phyloP scores from a whole-genome alignment of 306 rosid species.

The Dicorynia guianensis region DNA sequence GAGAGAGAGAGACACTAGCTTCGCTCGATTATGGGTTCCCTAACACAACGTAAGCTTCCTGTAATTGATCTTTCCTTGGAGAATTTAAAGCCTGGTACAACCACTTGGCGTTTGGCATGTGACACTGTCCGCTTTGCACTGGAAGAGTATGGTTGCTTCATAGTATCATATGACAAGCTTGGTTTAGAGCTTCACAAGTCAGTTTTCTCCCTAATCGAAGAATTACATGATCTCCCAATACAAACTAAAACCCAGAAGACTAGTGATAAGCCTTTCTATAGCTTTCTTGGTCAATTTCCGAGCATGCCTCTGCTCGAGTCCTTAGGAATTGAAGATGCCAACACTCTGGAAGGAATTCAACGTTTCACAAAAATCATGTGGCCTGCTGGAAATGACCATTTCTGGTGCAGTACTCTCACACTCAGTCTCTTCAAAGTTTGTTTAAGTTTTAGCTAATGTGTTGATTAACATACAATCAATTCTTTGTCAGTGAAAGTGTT shows the following conservation, averaged over 20 bases:
- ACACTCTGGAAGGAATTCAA: conserved; percentile 35
- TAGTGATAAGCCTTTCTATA: conserved; percentile 48
- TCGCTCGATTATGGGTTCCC: conserved; percentile 39
- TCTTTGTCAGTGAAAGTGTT: conserved; percentile 31
- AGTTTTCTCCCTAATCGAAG: conserved; percentile 25
- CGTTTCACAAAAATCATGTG: conserved; percentile 47
- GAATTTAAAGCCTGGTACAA: conserved; percentile 43
- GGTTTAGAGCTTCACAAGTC: conserved; percentile 39
- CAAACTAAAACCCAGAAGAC: conserved; percentile 41
- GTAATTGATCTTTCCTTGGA: conserved; percentile 41
- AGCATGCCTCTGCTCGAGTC: conserved; percentile 52
- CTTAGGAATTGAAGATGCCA: conserved; percentile 40
- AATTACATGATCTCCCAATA: conserved; percentile 41
- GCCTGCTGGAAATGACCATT: conserved; percentile 39
- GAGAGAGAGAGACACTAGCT: too few relatives aligned
- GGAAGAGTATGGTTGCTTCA: conserved; percentile 49
- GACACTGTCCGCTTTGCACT: conserved; percentile 29
- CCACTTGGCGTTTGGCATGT: conserved; percentile 47
- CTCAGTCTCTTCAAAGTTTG: too few relatives aligned
- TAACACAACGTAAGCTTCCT: conserved; percentile 27
- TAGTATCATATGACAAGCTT: conserved; percentile 39
- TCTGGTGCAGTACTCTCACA: conserved; percentile 35
- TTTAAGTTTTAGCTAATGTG: too few relatives aligned
- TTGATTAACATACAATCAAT: too few relatives aligned
- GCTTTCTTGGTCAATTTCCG: conserved; percentile 46